Conservation (phyloP, 176 grass and related monocot genomes). For the Triticum monococcum region DNA sequence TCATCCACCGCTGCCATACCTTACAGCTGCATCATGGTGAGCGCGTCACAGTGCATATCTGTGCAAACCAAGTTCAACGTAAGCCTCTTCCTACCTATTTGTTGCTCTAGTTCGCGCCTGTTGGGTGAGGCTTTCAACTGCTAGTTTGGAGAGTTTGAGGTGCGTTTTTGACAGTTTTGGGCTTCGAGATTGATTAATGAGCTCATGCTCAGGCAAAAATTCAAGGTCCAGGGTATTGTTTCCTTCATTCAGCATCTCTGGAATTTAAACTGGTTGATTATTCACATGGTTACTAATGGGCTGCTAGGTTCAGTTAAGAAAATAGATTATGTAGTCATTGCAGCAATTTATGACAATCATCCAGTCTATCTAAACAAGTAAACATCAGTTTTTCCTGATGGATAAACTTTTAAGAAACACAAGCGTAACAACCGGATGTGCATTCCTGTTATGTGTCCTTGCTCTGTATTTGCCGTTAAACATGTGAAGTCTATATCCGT, state of each 20-base stretch:
- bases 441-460: neutral
- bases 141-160: neutral
- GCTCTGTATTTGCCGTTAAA: neutral
- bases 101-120: neutral
- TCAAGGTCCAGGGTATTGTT: neutral
- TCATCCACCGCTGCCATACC: neutral
- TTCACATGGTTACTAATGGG: neutral
- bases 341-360: neutral
- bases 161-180: neutral
- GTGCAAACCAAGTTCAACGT: neutral
- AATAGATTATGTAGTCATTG: neutral
- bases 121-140: neutral
- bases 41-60: neutral
- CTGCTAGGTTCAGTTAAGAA: neutral
- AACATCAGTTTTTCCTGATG: neutral
- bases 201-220: neutral
- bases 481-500: neutral
- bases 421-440: neutral
- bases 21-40: neutral
- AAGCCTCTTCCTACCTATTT: neutral
- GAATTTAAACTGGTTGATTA: neutral
- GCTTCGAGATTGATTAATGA: neutral
- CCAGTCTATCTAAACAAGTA: neutral
- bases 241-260: neutral
- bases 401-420: neutral